These are phyloP conservation scores for Yamadazyma blattariae DNA, from an alignment of 1,139 yeast species.

Conservation along the genomic window DNA sequence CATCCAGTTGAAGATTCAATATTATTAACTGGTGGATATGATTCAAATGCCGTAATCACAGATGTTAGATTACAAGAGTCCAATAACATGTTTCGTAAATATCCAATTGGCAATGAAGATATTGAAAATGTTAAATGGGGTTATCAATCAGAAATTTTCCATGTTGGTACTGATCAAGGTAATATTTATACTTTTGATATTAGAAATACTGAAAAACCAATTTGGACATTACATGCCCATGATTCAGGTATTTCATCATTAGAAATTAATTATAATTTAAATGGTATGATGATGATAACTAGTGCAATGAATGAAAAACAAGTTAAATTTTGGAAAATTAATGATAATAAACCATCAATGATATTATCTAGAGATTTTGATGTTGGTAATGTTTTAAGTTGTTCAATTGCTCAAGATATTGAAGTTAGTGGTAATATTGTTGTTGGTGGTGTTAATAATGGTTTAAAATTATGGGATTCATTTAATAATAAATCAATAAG, in stretches of 20 bases:
- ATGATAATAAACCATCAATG: conserved; percentile 67
- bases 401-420: conserved; percentile 81
- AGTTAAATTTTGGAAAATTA: conserved; percentile 85
- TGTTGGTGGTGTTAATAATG: conserved; percentile 85
- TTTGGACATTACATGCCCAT: conserved; percentile 97
- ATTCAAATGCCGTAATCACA: conserved; percentile 70
- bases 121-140: conserved; percentile 79
- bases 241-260: conserved; percentile 89
- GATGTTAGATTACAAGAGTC: conserved; percentile 77
- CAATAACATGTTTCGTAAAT: conserved; percentile 59
- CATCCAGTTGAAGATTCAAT: conserved; percentile 74
- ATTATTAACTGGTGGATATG: conserved; percentile 90
- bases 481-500: conserved; percentile 81
- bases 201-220: conserved; percentile 62
- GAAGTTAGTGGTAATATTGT: conserved; percentile 84
- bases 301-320: conserved; percentile 89
- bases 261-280: conserved; percentile 62
- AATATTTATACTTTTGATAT: conserved; percentile 87
- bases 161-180: conserved; percentile 93
- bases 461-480: conserved; percentile 89
- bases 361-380: conserved; percentile 89
- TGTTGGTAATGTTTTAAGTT: conserved; percentile 86
- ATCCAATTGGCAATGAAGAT: conserved; percentile 69
- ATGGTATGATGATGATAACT: conserved; percentile 77
- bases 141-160: conserved; percentile 59